Evolutionary conservation across 2,329 filamentous ascomycete species (phyloP).

Genomic region (Diplodia corticola): DNA sequence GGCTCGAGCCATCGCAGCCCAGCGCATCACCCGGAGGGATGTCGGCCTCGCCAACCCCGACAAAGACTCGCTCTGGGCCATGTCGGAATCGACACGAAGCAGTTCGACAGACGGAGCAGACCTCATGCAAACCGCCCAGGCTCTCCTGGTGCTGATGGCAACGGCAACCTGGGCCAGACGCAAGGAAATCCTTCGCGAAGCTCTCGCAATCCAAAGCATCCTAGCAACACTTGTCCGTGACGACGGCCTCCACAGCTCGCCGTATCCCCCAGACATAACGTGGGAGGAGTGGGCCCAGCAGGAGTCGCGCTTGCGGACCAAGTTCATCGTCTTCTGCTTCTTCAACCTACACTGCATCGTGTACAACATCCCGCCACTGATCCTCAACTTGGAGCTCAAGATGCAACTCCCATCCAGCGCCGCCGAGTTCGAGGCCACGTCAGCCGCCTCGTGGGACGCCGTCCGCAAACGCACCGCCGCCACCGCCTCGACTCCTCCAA

Average conservation of each 20-base stretch:
- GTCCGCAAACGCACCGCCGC: conserved; percentile 27
- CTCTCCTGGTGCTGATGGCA: conserved; percentile 61
- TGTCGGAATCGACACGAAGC: conserved; percentile 23
- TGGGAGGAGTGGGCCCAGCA: conserved; percentile 57
- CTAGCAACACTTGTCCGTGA: conserved; percentile 58
- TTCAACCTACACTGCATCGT: conserved; percentile 63
- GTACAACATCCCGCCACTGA: conserved; percentile 61
- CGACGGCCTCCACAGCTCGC: conserved; percentile 54
- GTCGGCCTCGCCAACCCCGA: conserved; percentile 43
- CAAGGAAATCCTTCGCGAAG: conserved; percentile 57
- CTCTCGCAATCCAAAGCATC: conserved; percentile 58
- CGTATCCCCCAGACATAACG: conserved; percentile 56
- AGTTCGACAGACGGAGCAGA: conserved; percentile 28
- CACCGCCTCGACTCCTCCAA: conserved; percentile 20
- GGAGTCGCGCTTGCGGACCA: conserved; percentile 56
- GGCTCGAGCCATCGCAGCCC: conserved; percentile 55
- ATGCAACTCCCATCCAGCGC: conserved; percentile 56
- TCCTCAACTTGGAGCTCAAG: conserved; percentile 57
- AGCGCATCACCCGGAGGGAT: conserved; percentile 54
- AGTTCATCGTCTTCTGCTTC: conserved; percentile 59
- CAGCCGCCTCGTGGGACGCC: conserved; percentile 52
- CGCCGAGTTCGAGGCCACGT: conserved; percentile 57
- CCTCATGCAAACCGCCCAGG: conserved; percentile 65
- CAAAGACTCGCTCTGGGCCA: conserved; percentile 21
- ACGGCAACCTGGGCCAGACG: conserved; percentile 62